Conservation (phyloP, 805 yeast genomes). For the Wickerhamiella lipophila region DNA sequence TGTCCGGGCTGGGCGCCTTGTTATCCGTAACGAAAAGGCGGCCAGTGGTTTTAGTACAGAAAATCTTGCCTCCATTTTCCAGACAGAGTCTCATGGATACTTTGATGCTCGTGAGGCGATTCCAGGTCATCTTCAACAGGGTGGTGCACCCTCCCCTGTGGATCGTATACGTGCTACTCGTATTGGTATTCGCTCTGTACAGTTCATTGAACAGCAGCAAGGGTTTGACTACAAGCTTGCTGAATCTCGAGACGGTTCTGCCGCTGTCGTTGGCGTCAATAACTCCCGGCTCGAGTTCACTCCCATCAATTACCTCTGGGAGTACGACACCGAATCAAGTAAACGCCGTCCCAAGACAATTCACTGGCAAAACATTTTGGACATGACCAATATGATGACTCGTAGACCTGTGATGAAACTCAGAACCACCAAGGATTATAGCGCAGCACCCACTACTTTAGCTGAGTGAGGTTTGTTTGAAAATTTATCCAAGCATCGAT, state of each 20-base stretch:
- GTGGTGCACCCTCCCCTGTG: slow-evolving; percentile 87
- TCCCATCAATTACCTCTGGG: slow-evolving; percentile 63
- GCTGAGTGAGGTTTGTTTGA: neutral
- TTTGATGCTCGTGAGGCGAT: slow-evolving; percentile 90
- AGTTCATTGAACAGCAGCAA: slow-evolving; percentile 59
- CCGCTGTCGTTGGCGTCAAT: slow-evolving; percentile 72
- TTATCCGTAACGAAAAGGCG: slow-evolving; percentile 74
- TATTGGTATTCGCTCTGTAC: slow-evolving; percentile 78
- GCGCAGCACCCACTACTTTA: neutral
- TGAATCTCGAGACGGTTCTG: slow-evolving; percentile 17
- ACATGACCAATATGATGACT: slow-evolving; percentile 71
- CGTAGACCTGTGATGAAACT: slow-evolving; percentile 24
- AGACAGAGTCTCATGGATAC: slow-evolving; percentile 58
- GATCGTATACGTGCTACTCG: slow-evolving; percentile 85
- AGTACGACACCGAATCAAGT: slow-evolving; percentile 68
- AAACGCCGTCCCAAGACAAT: slow-evolving; percentile 80
- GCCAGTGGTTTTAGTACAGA: slow-evolving; percentile 72
- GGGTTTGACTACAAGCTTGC: slow-evolving; percentile 11
- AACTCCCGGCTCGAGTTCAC: slow-evolving; percentile 65
- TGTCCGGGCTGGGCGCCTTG: slow-evolving; percentile 70
- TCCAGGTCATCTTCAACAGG: slow-evolving; percentile 98
- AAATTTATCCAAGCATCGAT: no score
- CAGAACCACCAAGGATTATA: neutral
- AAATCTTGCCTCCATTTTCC: slow-evolving; percentile 69
- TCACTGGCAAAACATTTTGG: slow-evolving; percentile 68